phyloP scores from a whole-genome alignment of 768 basidiomycete genomes.

The Lanmaoa pseudosensibilis region DNA sequence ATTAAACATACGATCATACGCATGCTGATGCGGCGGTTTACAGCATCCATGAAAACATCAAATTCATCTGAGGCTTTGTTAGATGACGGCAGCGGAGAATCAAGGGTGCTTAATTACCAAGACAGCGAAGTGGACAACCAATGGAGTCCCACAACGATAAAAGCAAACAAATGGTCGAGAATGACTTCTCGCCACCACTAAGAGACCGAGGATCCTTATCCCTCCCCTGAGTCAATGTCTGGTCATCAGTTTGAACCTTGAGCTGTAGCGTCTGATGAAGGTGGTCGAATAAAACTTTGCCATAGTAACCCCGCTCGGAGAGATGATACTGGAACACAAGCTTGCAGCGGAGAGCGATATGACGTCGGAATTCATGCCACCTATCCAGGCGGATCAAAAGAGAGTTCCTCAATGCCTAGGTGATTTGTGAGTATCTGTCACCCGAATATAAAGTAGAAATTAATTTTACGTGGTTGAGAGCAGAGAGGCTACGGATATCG shows the following conservation, averaged over 20 bases:
- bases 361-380: slow-evolving; percentile 87
- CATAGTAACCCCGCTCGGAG: slow-evolving; percentile 83
- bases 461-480: slow-evolving; percentile 61
- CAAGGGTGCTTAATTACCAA: slow-evolving; percentile 50
- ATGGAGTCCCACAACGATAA: slow-evolving; percentile 97
- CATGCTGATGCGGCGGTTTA: slow-evolving; percentile 90
- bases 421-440: slow-evolving; percentile 7
- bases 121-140: slow-evolving; percentile 89
- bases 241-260: slow-evolving; percentile 84
- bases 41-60: slow-evolving; percentile 97
- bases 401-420: slow-evolving; percentile 66
- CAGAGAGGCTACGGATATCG: slow-evolving; percentile 62
- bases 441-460: background rate
- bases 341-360: slow-evolving; percentile 87
- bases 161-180: slow-evolving; percentile 91
- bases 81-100: slow-evolving; percentile 1
- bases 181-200: slow-evolving; percentile 95
- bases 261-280: slow-evolving; percentile 58
- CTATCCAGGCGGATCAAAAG: slow-evolving; percentile 61
- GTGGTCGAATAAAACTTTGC: slow-evolving; percentile 89
- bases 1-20: slow-evolving; percentile 77
- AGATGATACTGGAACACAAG: slow-evolving; percentile 81
- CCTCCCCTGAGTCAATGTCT: slow-evolving; percentile 58
- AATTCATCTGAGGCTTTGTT: slow-evolving; percentile 72
- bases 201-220: slow-evolving; percentile 86